Conservation (phyloP, 495 filamentous ascomycete species). For the Aspergillus wentii region DNA sequence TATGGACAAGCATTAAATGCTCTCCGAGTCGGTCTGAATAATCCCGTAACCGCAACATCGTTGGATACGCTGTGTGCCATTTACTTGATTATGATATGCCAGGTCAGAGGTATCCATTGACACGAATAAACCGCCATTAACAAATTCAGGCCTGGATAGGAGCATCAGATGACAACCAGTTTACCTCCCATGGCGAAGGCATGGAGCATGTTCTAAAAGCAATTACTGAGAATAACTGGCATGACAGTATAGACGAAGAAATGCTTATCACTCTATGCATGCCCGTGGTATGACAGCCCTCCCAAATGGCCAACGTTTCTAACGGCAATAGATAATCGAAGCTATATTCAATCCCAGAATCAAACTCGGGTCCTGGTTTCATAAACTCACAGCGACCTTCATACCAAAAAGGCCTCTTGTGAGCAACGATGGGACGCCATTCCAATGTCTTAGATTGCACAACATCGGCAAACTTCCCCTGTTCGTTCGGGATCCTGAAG, state of each 20-base stretch:
- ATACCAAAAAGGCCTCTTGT: neutral
- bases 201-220: slow-evolving; percentile 26
- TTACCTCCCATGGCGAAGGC: slow-evolving; percentile 20
- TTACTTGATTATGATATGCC: slow-evolving; percentile 35
- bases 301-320: neutral
- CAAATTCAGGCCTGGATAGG: slow-evolving; percentile 24
- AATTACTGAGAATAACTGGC: slow-evolving; percentile 14
- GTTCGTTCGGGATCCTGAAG: slow-evolving; percentile 13
- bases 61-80: slow-evolving; percentile 37
- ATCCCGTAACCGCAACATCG: slow-evolving; percentile 23
- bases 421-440: slow-evolving; percentile 1
- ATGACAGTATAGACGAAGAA: slow-evolving; percentile 21
- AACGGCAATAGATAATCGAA: slow-evolving; percentile 26
- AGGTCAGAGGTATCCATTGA: slow-evolving; percentile 17
- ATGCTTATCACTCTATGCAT: slow-evolving; percentile 26
- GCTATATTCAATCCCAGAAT: slow-evolving; percentile 24
- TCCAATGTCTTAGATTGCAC: slow-evolving; percentile 9
- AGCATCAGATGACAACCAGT: slow-evolving; percentile 7
- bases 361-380: slow-evolving; percentile 17
- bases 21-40: slow-evolving; percentile 26
- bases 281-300: slow-evolving; percentile 25
- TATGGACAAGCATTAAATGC: slow-evolving; percentile 24
- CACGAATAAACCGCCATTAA: neutral
- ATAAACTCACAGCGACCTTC: slow-evolving; percentile 8
- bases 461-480: slow-evolving; percentile 16